Base-by-base conservation (phyloP, 768 basidiomycete species). In the Leccinum longicurvipes region DNA sequence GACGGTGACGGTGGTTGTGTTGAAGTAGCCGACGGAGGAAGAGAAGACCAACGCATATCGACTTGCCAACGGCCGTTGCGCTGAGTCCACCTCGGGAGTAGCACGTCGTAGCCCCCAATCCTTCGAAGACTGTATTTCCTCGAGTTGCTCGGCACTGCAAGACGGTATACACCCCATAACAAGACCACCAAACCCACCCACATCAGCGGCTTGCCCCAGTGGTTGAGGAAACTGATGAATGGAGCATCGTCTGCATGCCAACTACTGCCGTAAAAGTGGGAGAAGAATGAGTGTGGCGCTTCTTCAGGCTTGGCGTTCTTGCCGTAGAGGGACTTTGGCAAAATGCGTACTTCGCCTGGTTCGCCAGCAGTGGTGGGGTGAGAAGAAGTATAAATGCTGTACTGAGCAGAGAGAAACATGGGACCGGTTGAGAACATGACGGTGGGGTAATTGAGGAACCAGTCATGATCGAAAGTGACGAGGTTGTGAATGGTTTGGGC, bases 371-470 rank as follows among this genome's bases (percentile, higher is more conserved):
- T 82, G 14, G 76, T 76, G 28, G 84, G 81, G 54, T 91, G 83
- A 11, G 86, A 79, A 4, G 88, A 77, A 6, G 82, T 81, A 73
- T 91, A 98, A 50, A 95, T 78, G 41, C 92, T 91, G 71, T 96
- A 96, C 69, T 97, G 93, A 3, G 88, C 86, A 1, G 95, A 98
- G 12, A 99, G 76, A 74, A 98, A 99, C 97, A 99, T 99, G 65
- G 97, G 97, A 1, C 96, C 96, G 0, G 97, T 99, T 51, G 93
- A 93, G 75, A 99, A 99, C 97, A 99, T 99, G 77, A 99, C 97
- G 25, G 97, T 99, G 29, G 97, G 97, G 64, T 99, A 99, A 73
- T 98, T 97, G 68, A 95, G 84, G 52, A 97, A 72, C 86, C 92
- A 99, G 51, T 85, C 83, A 70, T 96, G 92, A 74, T 98, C 92